Percentiles rank a stretch among this genome's conserved stretches.
Conservation (phyloP, 129 eudicot genomes). For the Chrysanthemum lavandulifolium region DNA sequence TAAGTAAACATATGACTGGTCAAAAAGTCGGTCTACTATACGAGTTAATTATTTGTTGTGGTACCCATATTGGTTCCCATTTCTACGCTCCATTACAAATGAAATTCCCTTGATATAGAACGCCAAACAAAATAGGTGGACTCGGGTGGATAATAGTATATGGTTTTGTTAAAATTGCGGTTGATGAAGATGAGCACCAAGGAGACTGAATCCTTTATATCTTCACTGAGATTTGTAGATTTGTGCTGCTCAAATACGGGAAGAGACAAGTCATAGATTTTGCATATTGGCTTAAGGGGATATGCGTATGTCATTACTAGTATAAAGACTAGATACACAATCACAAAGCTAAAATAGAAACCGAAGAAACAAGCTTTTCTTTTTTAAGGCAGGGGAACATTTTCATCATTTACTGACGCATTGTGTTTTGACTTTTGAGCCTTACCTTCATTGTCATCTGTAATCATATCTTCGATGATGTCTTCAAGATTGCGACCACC, state of each 20-base stretch:
- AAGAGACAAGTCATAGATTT: background rate
- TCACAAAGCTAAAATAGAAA: constrained; percentile 16
- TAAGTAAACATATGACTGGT: too few relatives aligned
- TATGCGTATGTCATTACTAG: constrained; percentile 3
- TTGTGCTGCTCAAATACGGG: background rate
- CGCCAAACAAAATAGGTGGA: background rate
- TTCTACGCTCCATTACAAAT: too few relatives aligned
- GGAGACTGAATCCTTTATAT: background rate
- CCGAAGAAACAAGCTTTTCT: constrained; percentile 14
- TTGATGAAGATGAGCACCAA: background rate
- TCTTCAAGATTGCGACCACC: too few relatives aligned
- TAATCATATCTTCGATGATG: too few relatives aligned
- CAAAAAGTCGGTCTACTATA: too few relatives aligned
- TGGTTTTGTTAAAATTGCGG: background rate
- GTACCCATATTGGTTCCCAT: too few relatives aligned
- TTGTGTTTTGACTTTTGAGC: too few relatives aligned
- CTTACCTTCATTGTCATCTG: too few relatives aligned
- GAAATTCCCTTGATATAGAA: too few relatives aligned
- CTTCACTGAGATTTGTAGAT: constrained; percentile 4
- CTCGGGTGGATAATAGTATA: background rate
- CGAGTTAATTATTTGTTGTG: too few relatives aligned
- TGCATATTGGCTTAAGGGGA: constrained; percentile 18
- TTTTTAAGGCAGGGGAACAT: constrained; percentile 1
- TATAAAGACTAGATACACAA: constrained; percentile 3
- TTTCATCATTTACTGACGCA: background rate